Conservation (phyloP, 2,329 filamentous ascomycete species). For the Fusarium agapanthi region DNA sequence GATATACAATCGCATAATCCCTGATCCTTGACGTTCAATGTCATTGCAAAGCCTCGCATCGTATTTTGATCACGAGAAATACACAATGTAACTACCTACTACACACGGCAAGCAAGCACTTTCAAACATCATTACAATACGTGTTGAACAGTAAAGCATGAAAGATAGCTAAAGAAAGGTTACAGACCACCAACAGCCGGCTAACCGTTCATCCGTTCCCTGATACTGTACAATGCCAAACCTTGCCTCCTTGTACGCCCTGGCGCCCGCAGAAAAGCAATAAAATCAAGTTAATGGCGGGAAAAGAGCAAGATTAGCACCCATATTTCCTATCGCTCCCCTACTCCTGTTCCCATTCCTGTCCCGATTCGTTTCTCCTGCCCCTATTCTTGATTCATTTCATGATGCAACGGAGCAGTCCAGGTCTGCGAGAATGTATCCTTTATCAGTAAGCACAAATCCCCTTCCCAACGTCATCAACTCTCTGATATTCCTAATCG, state of each 20-base stretch:
- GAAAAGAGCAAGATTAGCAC: conserved; percentile 2
- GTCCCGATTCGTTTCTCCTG: background rate
- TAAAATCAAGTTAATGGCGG: background rate
- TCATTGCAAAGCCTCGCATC: background rate
- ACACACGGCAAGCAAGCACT: background rate
- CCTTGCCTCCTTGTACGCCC: conserved; percentile 27
- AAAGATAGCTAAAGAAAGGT: conserved; percentile 30
- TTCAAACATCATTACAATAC: conserved; percentile 19
- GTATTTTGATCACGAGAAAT: background rate
- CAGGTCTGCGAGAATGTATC: conserved; percentile 26
- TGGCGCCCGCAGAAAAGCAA: conserved; percentile 14
- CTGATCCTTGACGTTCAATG: background rate
- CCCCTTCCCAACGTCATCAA: conserved; percentile 10
- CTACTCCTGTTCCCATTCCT: conserved; percentile 7
- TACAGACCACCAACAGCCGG: conserved; percentile 11
- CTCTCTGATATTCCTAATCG: conserved; percentile 7
- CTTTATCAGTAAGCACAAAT: conserved; percentile 21
- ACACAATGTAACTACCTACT: background rate
- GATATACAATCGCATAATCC: background rate
- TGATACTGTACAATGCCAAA: conserved; percentile 31
- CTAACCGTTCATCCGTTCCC: conserved; percentile 14
- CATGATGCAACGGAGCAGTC: conserved; percentile 4
- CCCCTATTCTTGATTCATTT: conserved; percentile 10
- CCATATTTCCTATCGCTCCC: background rate
- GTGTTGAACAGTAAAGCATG: conserved; percentile 17